These are phyloP conservation scores for Penicillium nucicola DNA, from an alignment of 495 filamentous ascomycete species.

Conservation along the genomic window DNA sequence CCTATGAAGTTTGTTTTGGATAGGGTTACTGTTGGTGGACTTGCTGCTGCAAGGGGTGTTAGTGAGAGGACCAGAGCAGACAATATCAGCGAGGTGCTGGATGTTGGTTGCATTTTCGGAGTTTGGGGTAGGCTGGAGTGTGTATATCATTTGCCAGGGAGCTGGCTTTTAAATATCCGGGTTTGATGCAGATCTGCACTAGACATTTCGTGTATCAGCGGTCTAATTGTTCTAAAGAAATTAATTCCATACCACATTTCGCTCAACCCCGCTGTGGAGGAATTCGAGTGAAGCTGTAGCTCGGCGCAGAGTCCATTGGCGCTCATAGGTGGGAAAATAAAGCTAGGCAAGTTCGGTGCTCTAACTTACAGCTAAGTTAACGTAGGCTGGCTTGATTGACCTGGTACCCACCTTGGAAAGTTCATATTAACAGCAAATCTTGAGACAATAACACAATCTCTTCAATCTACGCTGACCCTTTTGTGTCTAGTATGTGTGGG, in stretches of 20 bases:
- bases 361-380: too few relatives aligned
- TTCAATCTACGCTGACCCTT: too few relatives aligned
- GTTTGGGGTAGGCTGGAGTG: too few relatives aligned
- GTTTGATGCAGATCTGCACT: too few relatives aligned
- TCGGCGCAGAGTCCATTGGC: too few relatives aligned
- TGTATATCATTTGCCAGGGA: too few relatives aligned
- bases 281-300: neutral
- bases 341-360: neutral
- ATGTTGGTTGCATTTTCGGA: neutral
- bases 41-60: neutral
- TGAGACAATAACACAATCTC: too few relatives aligned
- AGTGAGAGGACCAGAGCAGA: constrained; percentile 3
- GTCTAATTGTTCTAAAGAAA: neutral
- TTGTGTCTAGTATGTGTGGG: too few relatives aligned
- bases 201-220: too few relatives aligned
- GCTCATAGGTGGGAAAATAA: constrained; percentile 18
- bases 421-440: too few relatives aligned
- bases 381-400: too few relatives aligned
- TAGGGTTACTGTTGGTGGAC: constrained; percentile 15
- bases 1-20: constrained; percentile 25
- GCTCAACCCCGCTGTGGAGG: neutral
- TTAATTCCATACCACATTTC: neutral
- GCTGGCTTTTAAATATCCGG: neutral
- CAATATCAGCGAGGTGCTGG: neutral
- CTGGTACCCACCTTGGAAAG: too few relatives aligned